phyloP scores from a whole-genome alignment of 169 alveolate genomes.

The Plasmodium ovale region DNA sequence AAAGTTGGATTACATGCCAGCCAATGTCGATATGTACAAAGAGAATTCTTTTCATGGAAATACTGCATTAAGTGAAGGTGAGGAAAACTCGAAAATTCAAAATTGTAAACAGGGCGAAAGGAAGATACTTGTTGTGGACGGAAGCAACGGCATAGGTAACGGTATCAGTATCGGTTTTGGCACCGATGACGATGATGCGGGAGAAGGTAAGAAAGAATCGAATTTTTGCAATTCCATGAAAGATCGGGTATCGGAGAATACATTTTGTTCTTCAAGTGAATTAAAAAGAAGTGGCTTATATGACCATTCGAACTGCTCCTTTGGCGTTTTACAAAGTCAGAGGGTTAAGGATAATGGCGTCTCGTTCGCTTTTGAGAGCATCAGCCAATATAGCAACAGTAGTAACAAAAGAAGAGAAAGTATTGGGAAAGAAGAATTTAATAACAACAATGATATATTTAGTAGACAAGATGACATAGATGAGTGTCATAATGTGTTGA shows the following conservation, averaged over 20 bases:
- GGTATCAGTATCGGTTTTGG: no score
- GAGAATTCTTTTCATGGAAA: no score
- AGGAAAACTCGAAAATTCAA: no score
- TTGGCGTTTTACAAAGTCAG: background rate
- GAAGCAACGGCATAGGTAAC: no score
- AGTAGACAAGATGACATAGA: background rate
- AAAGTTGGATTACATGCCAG: no score
- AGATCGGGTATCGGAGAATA: background rate
- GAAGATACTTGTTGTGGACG: no score
- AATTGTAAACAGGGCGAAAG: no score
- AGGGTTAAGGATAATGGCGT: background rate
- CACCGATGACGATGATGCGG: background rate
- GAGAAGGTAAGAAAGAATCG: background rate
- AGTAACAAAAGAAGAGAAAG: background rate
- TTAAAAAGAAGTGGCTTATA: background rate
- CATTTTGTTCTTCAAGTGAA: slow-evolving; percentile 1
- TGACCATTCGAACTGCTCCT: background rate
- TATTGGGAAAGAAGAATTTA: background rate
- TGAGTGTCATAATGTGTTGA: background rate
- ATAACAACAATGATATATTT: background rate
- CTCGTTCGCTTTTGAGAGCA: background rate
- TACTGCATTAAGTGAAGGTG: no score
- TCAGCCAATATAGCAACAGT: background rate
- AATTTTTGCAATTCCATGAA: background rate
- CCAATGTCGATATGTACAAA: no score